Conservation (phyloP, 257 asterid species). For the Solanum clarkiae region DNA sequence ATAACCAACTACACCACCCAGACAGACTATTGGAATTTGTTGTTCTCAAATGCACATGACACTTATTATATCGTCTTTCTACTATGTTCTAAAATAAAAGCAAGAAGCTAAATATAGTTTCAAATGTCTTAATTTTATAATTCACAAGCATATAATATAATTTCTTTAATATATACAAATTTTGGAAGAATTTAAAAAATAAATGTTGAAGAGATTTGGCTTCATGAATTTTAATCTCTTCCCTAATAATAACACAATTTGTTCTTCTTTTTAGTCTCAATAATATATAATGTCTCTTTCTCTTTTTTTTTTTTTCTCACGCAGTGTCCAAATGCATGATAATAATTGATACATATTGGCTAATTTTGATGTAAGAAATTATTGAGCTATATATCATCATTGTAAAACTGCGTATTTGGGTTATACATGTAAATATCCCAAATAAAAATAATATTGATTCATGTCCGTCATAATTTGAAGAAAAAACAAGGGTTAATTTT, state of each 20-base stretch:
- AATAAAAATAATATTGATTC: no score
- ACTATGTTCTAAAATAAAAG: not conserved
- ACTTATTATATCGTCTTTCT: not conserved
- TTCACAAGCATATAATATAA: not conserved
- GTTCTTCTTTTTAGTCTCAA: not conserved
- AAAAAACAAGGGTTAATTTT: no score
- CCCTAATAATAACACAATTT: not conserved
- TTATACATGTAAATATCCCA: no score
- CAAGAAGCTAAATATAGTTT: not conserved
- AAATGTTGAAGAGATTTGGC: not conserved
- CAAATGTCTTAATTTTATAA: not conserved
- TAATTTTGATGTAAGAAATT: not conserved
- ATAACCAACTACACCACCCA: constrained; percentile 99
- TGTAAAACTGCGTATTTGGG: no score
- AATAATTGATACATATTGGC: not conserved
- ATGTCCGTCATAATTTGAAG: no score
- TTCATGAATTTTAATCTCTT: not conserved
- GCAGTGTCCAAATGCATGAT: no score
- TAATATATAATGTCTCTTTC: not conserved
- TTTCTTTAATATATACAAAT: not conserved
- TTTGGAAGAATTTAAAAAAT: not conserved
- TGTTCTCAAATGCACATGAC: fast-evolving
- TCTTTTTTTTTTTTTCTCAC: no score
- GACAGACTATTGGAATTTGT: constrained; percentile 11
- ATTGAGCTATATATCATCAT: no score